Evolutionary conservation across 768 basidiomycete species (phyloP).

Genomic region (Pleurotus platypus): DNA sequence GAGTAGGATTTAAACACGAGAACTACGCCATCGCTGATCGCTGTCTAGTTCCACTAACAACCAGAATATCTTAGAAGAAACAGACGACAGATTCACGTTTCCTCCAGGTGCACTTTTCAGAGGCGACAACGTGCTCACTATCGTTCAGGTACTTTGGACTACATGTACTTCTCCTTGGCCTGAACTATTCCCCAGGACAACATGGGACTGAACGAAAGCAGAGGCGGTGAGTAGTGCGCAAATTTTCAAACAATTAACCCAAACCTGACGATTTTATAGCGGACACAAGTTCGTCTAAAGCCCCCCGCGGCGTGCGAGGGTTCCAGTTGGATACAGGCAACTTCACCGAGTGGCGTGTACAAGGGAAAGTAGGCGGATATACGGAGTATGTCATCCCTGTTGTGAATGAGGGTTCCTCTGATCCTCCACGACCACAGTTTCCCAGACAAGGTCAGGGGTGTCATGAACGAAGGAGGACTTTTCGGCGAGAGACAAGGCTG

Average conservation of each 20-base stretch:
- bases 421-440: conserved; percentile 52
- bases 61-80: conserved; percentile 55
- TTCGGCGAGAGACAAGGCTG: conserved; percentile 68
- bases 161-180: background rate
- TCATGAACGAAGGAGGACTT: conserved; percentile 71
- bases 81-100: conserved; percentile 64
- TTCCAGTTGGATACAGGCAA: conserved; percentile 63
- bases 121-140: conserved; percentile 71
- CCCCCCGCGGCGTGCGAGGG: conserved; percentile 76
- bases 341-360: conserved; percentile 66
- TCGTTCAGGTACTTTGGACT: conserved; percentile 55
- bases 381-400: conserved; percentile 36
- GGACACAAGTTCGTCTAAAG: conserved; percentile 54
- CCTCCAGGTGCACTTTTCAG: conserved; percentile 47
- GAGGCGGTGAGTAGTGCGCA: conserved; percentile 32
- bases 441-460: conserved; percentile 67
- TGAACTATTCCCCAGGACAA: conserved; percentile 49
- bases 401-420: background rate
- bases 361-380: conserved; percentile 76
- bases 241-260: background rate
- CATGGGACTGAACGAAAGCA: conserved; percentile 71
- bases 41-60: conserved; percentile 62
- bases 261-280: conserved; percentile 16
- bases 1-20: conserved; percentile 15
- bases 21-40: background rate